Conservation (phyloP, 495 filamentous ascomycete genomes). For the Lepraria neglecta region DNA sequence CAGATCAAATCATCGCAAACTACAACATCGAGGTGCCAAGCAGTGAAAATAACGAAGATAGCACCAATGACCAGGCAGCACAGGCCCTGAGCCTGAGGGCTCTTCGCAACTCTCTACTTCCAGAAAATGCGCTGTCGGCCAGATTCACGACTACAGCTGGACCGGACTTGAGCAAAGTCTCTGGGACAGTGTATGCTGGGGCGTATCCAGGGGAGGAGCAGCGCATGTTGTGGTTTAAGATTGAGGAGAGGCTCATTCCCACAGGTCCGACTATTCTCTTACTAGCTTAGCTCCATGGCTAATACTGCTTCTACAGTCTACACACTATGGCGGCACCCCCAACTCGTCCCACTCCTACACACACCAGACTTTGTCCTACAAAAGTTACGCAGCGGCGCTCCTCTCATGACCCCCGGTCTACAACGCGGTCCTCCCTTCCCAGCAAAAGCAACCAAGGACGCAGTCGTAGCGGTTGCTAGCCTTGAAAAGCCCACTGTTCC, state of each 20-base stretch:
- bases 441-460: constrained; percentile 50
- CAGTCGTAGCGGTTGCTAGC: constrained; percentile 62
- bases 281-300: background rate
- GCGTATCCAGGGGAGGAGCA: constrained; percentile 50
- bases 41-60: constrained; percentile 26
- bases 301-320: constrained; percentile 37
- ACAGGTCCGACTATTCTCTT: constrained; percentile 33
- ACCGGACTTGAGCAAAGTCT: constrained; percentile 56
- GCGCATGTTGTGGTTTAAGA: constrained; percentile 63
- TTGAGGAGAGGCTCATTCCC: constrained; percentile 61
- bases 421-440: constrained; percentile 66
- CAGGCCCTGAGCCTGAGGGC: constrained; percentile 42
- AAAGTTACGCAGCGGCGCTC: constrained; percentile 59
- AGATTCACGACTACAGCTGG: constrained; percentile 66
- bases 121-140: constrained; percentile 57
- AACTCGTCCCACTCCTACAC: constrained; percentile 56
- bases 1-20: constrained; percentile 62
- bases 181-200: constrained; percentile 62
- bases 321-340: constrained; percentile 39
- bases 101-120: constrained; percentile 57
- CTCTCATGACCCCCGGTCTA: constrained; percentile 70
- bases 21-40: constrained; percentile 48
- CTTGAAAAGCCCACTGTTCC: constrained; percentile 55
- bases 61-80: constrained; percentile 37
- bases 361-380: constrained; percentile 56